Base-by-base conservation (phyloP, 2,329 filamentous ascomycete genomes). In the Nemania abortiva region DNA sequence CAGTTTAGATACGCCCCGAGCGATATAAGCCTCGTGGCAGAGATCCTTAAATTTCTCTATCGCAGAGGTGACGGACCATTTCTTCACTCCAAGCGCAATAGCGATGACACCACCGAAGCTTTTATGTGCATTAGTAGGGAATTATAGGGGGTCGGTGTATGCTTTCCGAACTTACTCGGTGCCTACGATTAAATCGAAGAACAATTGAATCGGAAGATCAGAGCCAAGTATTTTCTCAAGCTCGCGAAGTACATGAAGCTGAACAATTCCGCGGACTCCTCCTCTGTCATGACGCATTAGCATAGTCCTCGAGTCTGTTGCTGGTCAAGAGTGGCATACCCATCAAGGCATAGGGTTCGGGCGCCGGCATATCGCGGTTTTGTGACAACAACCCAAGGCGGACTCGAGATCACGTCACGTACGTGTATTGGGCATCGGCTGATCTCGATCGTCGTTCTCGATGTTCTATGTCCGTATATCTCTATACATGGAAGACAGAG, bases 181-280 rank as follows among this genome's bases (percentile, higher is more conserved):
- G 20, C 77, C 77, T 9, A 79, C 76, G 4, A 79, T 78, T 29
- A 79, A 49, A 61, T 79, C 77, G 50, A 79, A 78, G 66, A 79
- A 79, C 4, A 77, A 60, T 55, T 79, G 77, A 3, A 79, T 74
- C 3, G 77, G 77, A 9, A 79, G 63, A 13, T 76, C 74, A 3
- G 76, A 67, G 0, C 77, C 77, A 0, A 79, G 65, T n/a, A 77
- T 71, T 58, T 74, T 76, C 63, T 79, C 77, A 18, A 79, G 63
- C 59, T 77, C 76, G 13, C 60, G 53, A 10, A 79, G 75, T 18
- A 77, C 75, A 47, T 75, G 75, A 20, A 79, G 70, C 50, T 77
- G 74, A 53, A 77, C 73, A 10, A 79, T 71, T 7, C 77, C 75
- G 6, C 77, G 72, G 24, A 77, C 68, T 6, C 77, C 77, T 18